A percentile compares a stretch with the other conserved stretches of the same genome.
Conservation (phyloP, 768 basidiomycete genomes). For the Boletus subparvulus region DNA sequence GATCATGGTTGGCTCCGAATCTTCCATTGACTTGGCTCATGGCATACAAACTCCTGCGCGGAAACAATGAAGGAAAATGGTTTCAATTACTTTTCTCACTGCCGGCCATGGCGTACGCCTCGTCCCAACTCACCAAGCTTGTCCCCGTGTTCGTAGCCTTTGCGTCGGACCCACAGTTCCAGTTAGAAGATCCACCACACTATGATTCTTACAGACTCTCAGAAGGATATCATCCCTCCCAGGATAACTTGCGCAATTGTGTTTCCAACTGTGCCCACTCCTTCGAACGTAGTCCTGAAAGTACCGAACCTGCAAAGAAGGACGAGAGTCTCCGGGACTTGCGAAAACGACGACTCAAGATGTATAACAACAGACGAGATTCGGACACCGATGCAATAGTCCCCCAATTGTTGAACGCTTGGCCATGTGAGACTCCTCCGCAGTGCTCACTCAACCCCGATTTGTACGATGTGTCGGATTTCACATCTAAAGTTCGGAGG, state of each 20-base stretch:
- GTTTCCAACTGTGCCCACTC: not conserved
- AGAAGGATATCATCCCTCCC: too few relatives aligned
- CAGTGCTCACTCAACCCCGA: not conserved
- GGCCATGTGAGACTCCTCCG: slow-evolving; percentile 19
- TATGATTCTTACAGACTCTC: not conserved
- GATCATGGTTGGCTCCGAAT: slow-evolving; percentile 25
- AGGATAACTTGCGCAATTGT: slow-evolving; percentile 1
- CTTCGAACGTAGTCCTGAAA: slow-evolving; percentile 15
- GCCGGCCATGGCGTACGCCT: slow-evolving; percentile 31
- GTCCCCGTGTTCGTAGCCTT: slow-evolving; percentile 34
- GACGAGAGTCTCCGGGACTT: too few relatives aligned
- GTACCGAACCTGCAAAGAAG: too few relatives aligned
- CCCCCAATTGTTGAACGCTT: slow-evolving; percentile 2
- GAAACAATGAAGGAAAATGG: not conserved
- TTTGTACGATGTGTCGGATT: not conserved
- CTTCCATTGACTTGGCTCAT: slow-evolving; percentile 25
- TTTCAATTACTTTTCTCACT: slow-evolving; percentile 31
- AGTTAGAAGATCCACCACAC: slow-evolving; percentile 10
- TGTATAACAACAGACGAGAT: slow-evolving; percentile 1
- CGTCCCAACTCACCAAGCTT: slow-evolving; percentile 6
- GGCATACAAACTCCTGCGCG: slow-evolving; percentile 22
- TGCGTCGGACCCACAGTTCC: slow-evolving; percentile 7
- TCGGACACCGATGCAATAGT: not conserved
- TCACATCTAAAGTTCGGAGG: not conserved
- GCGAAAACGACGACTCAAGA: not conserved